phyloP scores from a whole-genome alignment of 1,284 basidiomycete species.

The Marasmius fiardii region DNA sequence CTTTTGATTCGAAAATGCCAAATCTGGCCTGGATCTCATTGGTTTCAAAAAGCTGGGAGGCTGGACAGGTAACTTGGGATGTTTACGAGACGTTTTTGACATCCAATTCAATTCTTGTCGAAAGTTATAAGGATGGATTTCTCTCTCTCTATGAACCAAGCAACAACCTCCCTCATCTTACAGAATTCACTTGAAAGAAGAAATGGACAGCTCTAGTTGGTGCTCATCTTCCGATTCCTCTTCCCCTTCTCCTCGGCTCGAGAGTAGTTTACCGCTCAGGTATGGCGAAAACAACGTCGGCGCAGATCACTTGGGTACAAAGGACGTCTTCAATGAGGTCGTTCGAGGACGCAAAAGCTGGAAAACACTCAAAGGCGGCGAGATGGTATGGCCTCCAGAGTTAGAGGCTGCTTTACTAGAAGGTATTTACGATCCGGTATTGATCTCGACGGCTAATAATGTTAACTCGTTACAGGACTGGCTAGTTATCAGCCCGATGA shows the following conservation, averaged over 20 bases:
- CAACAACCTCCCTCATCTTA: neutral
- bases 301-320: constrained; percentile 25
- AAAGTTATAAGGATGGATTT: neutral
- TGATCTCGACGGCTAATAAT: constrained; percentile 7
- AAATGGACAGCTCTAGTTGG: neutral
- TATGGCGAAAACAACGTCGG: neutral
- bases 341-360: constrained; percentile 67
- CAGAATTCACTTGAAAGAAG: neutral
- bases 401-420: constrained; percentile 73
- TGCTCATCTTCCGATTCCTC: neutral
- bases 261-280: neutral
- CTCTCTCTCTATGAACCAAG: neutral
- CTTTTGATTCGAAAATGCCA: too few relatives aligned
- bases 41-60: too few relatives aligned
- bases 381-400: constrained; percentile 72
- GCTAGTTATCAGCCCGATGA: constrained; percentile 67
- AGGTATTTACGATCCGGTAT: constrained; percentile 37
- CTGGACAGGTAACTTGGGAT: too few relatives aligned
- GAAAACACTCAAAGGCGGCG: constrained; percentile 69
- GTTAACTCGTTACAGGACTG: constrained; percentile 37
- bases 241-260: constrained; percentile 1
- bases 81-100: too few relatives aligned
- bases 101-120: too few relatives aligned
- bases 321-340: constrained; percentile 59
- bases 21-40: too few relatives aligned